Evolutionary conservation across 352 stramenopile species (phyloP), one percentile per base, ranked within the genome.

Genomic region (Phytopythium oedochilum): DNA sequence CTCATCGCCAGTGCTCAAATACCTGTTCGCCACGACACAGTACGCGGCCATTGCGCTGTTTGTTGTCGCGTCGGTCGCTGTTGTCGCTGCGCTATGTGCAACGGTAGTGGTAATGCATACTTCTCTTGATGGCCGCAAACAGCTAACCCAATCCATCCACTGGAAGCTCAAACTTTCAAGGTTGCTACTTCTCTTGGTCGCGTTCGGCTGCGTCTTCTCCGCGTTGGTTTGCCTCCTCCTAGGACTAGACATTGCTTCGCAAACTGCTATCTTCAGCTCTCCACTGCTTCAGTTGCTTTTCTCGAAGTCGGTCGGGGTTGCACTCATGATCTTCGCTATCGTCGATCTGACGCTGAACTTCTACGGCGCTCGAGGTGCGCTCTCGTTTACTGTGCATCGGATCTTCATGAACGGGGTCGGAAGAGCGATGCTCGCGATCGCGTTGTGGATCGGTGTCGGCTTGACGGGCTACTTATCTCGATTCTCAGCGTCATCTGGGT

Each of bases 281-380:
- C 79, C 50, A 22, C 57, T 81, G 1, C 57, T 86, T 3, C 73
- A 84, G 53, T 47, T 82, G 29, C 31, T 87, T 22, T 82, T 87
- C 43, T 66, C 70, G 31, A 35, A 17, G 9, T 74, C 73, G 0
- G 56, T 80, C 17, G 73, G 73, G 5, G 28, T 62, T 2, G 58
- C 64, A 2, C 18, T 87, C 12, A 47, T 85, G 25, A 12, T 66
- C 17, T 80, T 69, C 36, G 64, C 62, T 1, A 39, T 52, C 8
- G 23, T 79, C 7, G 57, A 51, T 2, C 26, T 81, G n/a, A n/a
- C 57, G 15, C 48, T 73, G 12, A 75, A 79, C 17, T 28, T 61
- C 2, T 83, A 83, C 32, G 63, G 69, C 1, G 46, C 64, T 2
- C 68, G 70, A 53, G 71, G 64, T 9, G 60, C 64, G 5, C 60